phyloP scores from a whole-genome alignment of 352 stramenopile species.

The Phytophthora colocasiae region DNA sequence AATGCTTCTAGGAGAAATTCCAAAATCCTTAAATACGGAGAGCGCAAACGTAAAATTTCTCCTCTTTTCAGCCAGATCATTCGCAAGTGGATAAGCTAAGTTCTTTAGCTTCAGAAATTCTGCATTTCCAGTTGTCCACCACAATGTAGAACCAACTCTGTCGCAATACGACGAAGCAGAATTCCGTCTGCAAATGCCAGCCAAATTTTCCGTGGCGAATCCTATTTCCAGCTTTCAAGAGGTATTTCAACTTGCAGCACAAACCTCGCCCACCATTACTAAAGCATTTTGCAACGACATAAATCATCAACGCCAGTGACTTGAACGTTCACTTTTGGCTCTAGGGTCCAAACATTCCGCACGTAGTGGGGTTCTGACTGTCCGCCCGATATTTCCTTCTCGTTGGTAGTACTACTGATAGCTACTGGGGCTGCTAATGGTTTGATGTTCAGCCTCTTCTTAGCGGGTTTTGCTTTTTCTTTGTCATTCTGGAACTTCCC shows the following conservation, averaged over 20 bases:
- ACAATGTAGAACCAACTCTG: slow-evolving; percentile 23
- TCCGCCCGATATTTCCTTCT: slow-evolving; percentile 9
- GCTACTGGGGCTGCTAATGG: neutral
- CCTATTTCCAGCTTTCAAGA: slow-evolving; percentile 14
- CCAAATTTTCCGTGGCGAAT: slow-evolving; percentile 8
- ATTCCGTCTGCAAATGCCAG: slow-evolving; percentile 41
- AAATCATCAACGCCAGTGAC: slow-evolving; percentile 1
- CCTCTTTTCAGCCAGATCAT: slow-evolving; percentile 10
- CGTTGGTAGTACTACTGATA: neutral
- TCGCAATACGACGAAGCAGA: slow-evolving; percentile 47
- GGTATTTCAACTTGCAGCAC: slow-evolving; percentile 22
- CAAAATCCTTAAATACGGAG: slow-evolving; percentile 20
- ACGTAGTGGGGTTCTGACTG: slow-evolving; percentile 40
- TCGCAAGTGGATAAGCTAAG: neutral
- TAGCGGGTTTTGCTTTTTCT: slow-evolving; percentile 10
- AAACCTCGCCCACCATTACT: slow-evolving; percentile 21
- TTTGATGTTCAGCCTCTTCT: neutral
- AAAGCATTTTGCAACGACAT: slow-evolving; percentile 12
- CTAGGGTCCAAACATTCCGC: slow-evolving; percentile 49
- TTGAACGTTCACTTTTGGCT: slow-evolving; percentile 7
- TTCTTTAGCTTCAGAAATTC: neutral
- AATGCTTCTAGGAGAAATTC: slow-evolving; percentile 18
- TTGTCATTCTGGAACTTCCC: slow-evolving; percentile 3
- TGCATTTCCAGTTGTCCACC: slow-evolving; percentile 4
- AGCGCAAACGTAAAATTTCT: slow-evolving; percentile 26